These are phyloP conservation scores for Taphrina deformans DNA, from an alignment of 1,139 yeast genomes.

Conservation along the genomic window DNA sequence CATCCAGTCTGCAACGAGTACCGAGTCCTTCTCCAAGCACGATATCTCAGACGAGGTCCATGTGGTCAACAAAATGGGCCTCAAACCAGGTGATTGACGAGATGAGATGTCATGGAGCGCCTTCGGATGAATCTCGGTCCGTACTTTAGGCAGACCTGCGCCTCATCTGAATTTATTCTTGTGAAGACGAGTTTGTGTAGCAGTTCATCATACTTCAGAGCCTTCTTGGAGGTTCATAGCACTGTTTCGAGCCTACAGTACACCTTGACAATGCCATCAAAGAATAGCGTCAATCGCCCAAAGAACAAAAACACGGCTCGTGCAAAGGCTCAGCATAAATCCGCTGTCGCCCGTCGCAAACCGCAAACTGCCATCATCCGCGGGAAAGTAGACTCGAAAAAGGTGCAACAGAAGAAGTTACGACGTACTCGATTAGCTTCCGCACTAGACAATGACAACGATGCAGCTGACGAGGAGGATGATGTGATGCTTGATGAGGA, in stretches of 20 bases:
- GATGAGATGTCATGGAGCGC: too few relatives aligned
- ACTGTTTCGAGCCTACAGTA: too few relatives aligned
- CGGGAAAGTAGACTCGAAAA: constrained; percentile 38
- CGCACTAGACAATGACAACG: constrained; percentile 39
- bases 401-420: constrained; percentile 43
- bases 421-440: constrained; percentile 40
- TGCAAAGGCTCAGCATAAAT: constrained; percentile 16
- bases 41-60: too few relatives aligned
- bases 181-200: too few relatives aligned
- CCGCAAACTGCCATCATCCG: constrained; percentile 38
- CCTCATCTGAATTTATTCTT: constrained; percentile 5
- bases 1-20: too few relatives aligned
- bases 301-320: background rate
- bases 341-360: constrained; percentile 37
- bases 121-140: background rate
- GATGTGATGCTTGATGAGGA: constrained; percentile 41
- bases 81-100: too few relatives aligned
- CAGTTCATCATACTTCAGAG: too few relatives aligned
- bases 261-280: too few relatives aligned
- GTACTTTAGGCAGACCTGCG: constrained; percentile 1
- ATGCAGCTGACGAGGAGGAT: constrained; percentile 39
- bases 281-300: constrained; percentile 7
- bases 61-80: too few relatives aligned
- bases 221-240: too few relatives aligned
- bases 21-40: too few relatives aligned